phyloP scores from a whole-genome alignment of 176 grass and related monocot genomes.

The Triticum urartu region DNA sequence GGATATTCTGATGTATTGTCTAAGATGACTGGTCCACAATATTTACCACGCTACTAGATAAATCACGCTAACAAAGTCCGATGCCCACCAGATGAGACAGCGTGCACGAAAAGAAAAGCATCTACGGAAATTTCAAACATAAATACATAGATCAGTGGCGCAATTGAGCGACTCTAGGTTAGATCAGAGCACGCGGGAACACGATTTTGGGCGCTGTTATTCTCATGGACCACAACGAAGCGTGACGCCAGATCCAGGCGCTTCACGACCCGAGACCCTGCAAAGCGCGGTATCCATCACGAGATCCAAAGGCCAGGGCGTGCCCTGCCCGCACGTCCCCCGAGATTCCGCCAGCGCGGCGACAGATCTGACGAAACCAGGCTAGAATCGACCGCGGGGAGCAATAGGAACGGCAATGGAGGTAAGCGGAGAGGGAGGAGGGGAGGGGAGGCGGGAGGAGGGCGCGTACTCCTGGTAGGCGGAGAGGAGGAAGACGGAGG shows the following conservation, averaged over 20 bases:
- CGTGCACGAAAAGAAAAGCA: not conserved
- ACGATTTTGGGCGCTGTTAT: not conserved
- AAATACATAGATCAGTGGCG: not conserved
- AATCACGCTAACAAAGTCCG: not conserved
- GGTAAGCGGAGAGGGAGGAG: not conserved
- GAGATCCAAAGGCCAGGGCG: slow-evolving; percentile 16
- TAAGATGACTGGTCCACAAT: not conserved
- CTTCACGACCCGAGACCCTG: not conserved
- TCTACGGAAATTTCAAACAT: not conserved
- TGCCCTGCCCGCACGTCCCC: not conserved
- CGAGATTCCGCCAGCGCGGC: not conserved
- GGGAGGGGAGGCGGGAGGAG: not conserved
- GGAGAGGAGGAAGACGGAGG: slow-evolving; percentile 76
- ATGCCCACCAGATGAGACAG: not conserved
- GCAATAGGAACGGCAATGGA: not conserved
- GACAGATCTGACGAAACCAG: slow-evolving; percentile 43
- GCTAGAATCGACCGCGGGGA: not conserved
- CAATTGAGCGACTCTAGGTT: slow-evolving; percentile 18
- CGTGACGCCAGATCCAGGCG: slow-evolving; percentile 26
- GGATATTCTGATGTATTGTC: not conserved
- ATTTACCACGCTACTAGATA: not conserved
- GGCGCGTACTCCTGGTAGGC: slow-evolving; percentile 84
- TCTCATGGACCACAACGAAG: not conserved
- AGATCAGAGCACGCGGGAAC: not conserved
- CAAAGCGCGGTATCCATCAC: not conserved